Percentiles rank a stretch among this genome's conserved stretches.
These are phyloP conservation scores for Colletotrichum trifolii DNA, from an alignment of 2,329 filamentous ascomycete genomes.

Conservation along the genomic window DNA sequence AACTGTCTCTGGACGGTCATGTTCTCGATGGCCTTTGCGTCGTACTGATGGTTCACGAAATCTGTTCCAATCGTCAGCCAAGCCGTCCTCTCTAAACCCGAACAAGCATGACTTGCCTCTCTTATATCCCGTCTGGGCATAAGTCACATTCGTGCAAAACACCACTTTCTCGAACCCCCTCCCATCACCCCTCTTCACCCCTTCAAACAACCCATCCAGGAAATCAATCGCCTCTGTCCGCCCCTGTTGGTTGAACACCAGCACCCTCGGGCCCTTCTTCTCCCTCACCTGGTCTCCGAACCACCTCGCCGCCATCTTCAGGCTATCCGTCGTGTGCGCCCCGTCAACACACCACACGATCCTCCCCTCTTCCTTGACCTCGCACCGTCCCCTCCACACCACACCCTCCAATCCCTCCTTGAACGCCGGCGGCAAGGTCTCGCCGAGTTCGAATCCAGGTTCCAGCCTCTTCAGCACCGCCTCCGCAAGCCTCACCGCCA, in stretches of 20 bases:
- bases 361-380: slow-evolving; percentile 63
- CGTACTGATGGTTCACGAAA: slow-evolving; percentile 66
- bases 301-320: slow-evolving; percentile 81
- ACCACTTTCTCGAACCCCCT: slow-evolving; percentile 76
- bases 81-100: not conserved
- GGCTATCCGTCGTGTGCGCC: slow-evolving; percentile 87
- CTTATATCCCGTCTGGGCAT: slow-evolving; percentile 62
- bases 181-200: slow-evolving; percentile 54
- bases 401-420: slow-evolving; percentile 73
- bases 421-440: slow-evolving; percentile 64
- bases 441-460: slow-evolving; percentile 3
- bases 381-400: slow-evolving; percentile 80
- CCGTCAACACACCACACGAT: slow-evolving; percentile 85
- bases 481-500: slow-evolving; percentile 64
- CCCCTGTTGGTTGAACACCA: slow-evolving; percentile 92
- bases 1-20: slow-evolving; percentile 65
- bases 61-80: slow-evolving; percentile 47
- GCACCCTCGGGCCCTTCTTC: slow-evolving; percentile 43
- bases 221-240: slow-evolving; percentile 59
- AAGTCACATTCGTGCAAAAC: slow-evolving; percentile 84
- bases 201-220: slow-evolving; percentile 65
- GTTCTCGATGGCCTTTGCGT: slow-evolving; percentile 61
- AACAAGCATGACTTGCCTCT: slow-evolving; percentile 43
- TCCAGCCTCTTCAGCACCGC: slow-evolving; percentile 58
- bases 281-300: slow-evolving; percentile 72